Evolutionary conservation across 2,329 filamentous ascomycete species (phyloP), one percentile per base, ranked within the genome.

Genomic region (Arachnopeziza araneosa): DNA sequence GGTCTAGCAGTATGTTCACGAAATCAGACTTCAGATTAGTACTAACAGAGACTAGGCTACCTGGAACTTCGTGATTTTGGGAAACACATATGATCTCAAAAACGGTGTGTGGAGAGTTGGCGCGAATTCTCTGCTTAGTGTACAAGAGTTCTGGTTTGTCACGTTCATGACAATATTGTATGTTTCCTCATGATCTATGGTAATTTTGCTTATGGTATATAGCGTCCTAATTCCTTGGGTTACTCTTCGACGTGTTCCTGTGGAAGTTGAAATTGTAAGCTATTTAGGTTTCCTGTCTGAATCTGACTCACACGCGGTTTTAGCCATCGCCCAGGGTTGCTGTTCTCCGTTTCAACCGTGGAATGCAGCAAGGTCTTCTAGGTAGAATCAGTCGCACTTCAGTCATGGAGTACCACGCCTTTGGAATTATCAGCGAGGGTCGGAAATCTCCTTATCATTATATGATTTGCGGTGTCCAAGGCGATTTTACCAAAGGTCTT

Each of bases 381-480:
- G 75, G 74, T 7, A 67, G 75, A 32, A 76, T 77, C 67, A 74
- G 74, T 65, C 74, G 75, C 50, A 75, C 74, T 3, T 76, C 74
- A 4, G 69, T 77, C 56, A 76, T 77, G 75, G 75, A 77, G 63
- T 77, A 76, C 64, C 75, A 77, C 54, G 75, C 74, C 10, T 76
- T 77, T 58, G 75, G 75, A 10, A 75, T 75, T 61, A 76, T 77
- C 64, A 76, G 74, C 66, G 74, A 76, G 64, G 74, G 74, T 23
- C 69, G 68, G 8, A 72, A 73, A 44, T 71, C 74, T 17, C 51
- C 50, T 1, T 70, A 65, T 63, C 75, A 77, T 64, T 77, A 76
- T 66, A 75, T 77, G 74, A 75, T 76, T 50, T 77, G 75, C 61
- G 75, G 75, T 57, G 74, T 77, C 14, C 75, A 77, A 63, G 75